phyloP scores from a whole-genome alignment of 2,329 filamentous ascomycete genomes.

The Biscogniauxia sp. region DNA sequence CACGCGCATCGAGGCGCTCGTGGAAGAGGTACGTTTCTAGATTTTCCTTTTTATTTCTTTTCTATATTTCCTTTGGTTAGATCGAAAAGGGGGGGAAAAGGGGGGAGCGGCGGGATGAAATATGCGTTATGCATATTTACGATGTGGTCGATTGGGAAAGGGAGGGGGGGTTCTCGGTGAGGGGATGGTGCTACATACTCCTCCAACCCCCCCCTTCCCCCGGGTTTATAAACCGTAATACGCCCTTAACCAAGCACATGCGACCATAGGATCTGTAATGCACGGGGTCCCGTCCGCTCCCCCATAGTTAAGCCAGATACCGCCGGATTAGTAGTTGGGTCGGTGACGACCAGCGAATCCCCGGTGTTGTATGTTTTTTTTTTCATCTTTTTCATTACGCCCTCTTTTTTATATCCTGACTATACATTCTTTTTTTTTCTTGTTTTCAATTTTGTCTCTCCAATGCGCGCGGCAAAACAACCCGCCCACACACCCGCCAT shows the following conservation, averaged over 20 bases:
- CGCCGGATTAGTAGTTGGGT: constrained; percentile 33
- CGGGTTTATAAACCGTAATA: constrained; percentile 18
- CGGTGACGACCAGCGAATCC: constrained; percentile 35
- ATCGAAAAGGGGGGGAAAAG: not conserved
- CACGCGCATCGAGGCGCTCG: constrained; percentile 56
- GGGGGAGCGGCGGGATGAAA: too few species aligned
- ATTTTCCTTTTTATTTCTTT: not conserved
- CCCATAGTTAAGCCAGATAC: constrained; percentile 33
- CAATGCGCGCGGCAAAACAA: too few species aligned
- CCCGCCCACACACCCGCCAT: too few species aligned
- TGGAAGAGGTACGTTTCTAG: constrained; percentile 49
- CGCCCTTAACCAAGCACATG: constrained; percentile 16
- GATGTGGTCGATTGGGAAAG: too few species aligned
- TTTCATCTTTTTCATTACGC: constrained; percentile 1
- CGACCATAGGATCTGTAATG: constrained; percentile 32
- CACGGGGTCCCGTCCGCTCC: constrained; percentile 34
- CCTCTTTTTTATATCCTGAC: not conserved
- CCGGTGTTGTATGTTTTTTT: constrained; percentile 33
- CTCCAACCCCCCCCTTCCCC: too few species aligned
- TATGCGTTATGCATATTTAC: too few species aligned
- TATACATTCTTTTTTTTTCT: not conserved
- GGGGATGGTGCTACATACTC: not conserved
- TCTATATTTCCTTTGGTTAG: not conserved
- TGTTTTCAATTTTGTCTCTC: not conserved
- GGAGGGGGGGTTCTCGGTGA: too few species aligned